phyloP scores from a whole-genome alignment of 2,329 filamentous ascomycete species.

The Ophiostoma sp. region DNA sequence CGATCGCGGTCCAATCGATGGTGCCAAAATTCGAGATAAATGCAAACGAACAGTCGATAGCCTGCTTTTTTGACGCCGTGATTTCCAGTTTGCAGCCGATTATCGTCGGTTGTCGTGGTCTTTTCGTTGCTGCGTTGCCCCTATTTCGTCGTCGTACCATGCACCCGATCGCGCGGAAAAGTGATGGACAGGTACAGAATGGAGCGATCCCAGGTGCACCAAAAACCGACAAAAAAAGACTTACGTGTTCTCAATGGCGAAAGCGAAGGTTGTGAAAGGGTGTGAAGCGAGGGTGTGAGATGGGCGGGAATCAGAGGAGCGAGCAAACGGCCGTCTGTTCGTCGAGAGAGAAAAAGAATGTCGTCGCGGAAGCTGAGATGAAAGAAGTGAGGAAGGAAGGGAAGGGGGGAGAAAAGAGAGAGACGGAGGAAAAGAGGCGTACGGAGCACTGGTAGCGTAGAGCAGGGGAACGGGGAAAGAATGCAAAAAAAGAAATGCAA shows the following conservation, averaged over 20 bases:
- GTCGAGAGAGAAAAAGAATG: neutral
- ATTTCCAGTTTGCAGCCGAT: neutral
- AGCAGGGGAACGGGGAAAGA: neutral
- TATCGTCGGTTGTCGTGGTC: neutral
- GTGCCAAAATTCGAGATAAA: neutral
- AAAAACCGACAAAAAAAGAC: neutral
- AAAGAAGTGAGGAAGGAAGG: conserved; percentile 1
- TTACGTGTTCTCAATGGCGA: neutral
- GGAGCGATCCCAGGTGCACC: neutral
- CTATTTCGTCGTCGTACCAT: conserved; percentile 6
- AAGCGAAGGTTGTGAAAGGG: neutral
- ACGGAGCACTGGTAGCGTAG: no score
- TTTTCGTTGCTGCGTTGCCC: conserved; percentile 1
- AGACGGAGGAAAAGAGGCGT: neutral
- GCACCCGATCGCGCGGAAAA: neutral
- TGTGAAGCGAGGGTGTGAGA: neutral
- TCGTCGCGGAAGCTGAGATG: conserved; percentile 7
- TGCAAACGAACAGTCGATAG: no score
- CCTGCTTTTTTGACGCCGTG: neutral
- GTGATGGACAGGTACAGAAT: conserved; percentile 10
- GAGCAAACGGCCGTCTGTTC: conserved; percentile 11
- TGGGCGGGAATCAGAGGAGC: neutral
- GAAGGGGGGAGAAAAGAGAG: neutral
- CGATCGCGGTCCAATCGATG: neutral
- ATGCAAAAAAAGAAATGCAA: neutral